Evolutionary conservation across 305 asterid species (phyloP), one percentile per base, ranked within the genome.

Genomic region (Petunia hybrid): DNA sequence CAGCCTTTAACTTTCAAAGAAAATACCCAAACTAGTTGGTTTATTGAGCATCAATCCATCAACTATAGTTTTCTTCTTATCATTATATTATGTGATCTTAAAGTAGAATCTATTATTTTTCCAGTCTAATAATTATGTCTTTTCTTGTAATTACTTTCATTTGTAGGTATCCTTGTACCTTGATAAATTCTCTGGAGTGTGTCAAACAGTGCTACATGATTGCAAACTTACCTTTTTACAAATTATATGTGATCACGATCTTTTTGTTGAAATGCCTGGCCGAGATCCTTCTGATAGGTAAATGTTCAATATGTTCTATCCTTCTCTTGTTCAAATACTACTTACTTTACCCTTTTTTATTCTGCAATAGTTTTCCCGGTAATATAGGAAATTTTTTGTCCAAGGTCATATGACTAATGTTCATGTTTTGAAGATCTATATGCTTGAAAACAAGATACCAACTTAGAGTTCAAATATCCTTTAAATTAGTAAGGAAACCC

Each of bases 201-300:
- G 99, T 83, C 99, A 96, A 81, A 84, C 93, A 5, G 96, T 86
- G 84, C 89, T 96, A 91, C 99, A 96, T 87, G 99, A 96, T 83
- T 96, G 99, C 91, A 96, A 96, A 90, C 98, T 96, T 82, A 91
- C 97, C 48, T 96, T 94, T 87, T 86, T 96, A 87, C 99, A 94
- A 86, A 94, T 96, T 82, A 83, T 96, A 88, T 96, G 99, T 60
- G 99, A 96, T 86, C 99, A 96, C 8, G 99, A 96, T 88, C 98
- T 96, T 67, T 96, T 96, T 83, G 98, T 96, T 86, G 99, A 96
- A 90, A 96, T 96, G 99, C 99, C 99, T 64, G 99, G 99, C 71
- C 86, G 98, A 87, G 99, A 96, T 87, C 99, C 99, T 81, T 96
- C 99, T 35, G 99, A 96, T 90, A 91, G 99, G 99, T 96, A 88